Base-by-base conservation (phyloP, 2,329 filamentous ascomycete species). In the Venturia asperata region DNA sequence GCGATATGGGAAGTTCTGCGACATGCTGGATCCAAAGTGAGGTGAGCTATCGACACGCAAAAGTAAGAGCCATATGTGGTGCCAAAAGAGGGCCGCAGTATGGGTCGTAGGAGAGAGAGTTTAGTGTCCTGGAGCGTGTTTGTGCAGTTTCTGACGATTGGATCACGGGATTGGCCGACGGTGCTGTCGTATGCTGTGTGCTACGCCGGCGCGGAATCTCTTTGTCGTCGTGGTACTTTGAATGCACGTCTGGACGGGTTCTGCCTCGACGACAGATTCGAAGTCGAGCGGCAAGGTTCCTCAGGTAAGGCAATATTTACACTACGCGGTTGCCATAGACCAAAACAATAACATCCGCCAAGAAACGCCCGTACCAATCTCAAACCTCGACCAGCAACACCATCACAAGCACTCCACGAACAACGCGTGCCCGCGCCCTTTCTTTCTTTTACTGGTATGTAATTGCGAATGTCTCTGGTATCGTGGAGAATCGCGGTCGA, bases 1-100 rank as follows among this genome's bases (percentile, higher is more conserved):
- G 34, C 73, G 69, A 68, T 74, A 74, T 66, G 67, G 42, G 64
- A 67, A 61, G 64, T 66, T 66, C 64, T 64, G 47, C 27, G 65
- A 24, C 60, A 66, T 62, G 6, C 17, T 24, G 13, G 56, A 65
- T 39, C 19, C 9, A 39, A 47, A 15, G 30, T 17, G 7, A 2
- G 17, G 6, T 17, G 37, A 45, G 30, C 39, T 45, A 45, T 61
- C 39, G 17, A 19, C 7, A 21, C 9, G 37, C n/a, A 21, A 27
- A 42, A 19, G 21, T 43, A 27, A 61, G 15, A 17, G 37, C 60
- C 60, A 61, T 45, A 42, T 27, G 60, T 61, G 39, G 60, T 45
- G 42, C 30, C 56, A 61, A 61, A 39, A n/a, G 56, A 39, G 30
- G 56, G 56, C 39, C 56, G 13, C 56, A n/a, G 3, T 61, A 21